phyloP scores from a whole-genome alignment of 305 asterid species.

The Stenogyne calaminthoides region DNA sequence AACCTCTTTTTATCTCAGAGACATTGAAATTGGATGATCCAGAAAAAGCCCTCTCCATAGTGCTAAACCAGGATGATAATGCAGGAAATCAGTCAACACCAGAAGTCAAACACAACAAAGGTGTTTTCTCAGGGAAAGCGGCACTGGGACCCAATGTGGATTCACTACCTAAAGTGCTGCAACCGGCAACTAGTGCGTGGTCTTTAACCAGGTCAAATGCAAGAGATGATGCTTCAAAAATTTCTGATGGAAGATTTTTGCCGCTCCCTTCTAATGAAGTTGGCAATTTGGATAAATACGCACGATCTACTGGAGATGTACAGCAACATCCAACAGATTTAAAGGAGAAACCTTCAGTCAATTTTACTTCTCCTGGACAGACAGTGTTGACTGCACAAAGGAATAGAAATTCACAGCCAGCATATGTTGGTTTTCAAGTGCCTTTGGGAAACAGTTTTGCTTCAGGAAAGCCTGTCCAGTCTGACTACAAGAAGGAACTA shows the following conservation, averaged over 20 bases:
- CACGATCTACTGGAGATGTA: slow-evolving; percentile 41
- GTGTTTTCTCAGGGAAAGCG: slow-evolving; percentile 39
- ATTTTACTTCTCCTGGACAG: slow-evolving; percentile 46
- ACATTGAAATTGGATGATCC: slow-evolving; percentile 38
- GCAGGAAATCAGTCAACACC: slow-evolving; percentile 37
- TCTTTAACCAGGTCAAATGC: slow-evolving; percentile 41
- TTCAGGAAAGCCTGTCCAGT: slow-evolving; percentile 45
- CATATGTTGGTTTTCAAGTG: slow-evolving; percentile 42
- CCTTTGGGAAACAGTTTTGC: slow-evolving; percentile 39
- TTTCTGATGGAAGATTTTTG: slow-evolving; percentile 33
- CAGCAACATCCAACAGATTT: slow-evolving; percentile 37
- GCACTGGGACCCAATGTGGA: slow-evolving; percentile 35
- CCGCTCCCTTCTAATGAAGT: slow-evolving; percentile 25
- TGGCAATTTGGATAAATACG: slow-evolving; percentile 33
- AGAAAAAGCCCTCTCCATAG: slow-evolving; percentile 26
- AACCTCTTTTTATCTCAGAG: slow-evolving; percentile 35
- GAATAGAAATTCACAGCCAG: slow-evolving; percentile 39
- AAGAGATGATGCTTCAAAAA: slow-evolving; percentile 33
- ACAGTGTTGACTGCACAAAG: slow-evolving; percentile 38
- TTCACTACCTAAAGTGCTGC: slow-evolving; percentile 38
- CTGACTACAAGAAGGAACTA: slow-evolving; percentile 45
- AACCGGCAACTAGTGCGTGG: slow-evolving; percentile 39
- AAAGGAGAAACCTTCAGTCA: slow-evolving; percentile 45
- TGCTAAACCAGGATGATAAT: slow-evolving; percentile 30
- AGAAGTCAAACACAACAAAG: slow-evolving; percentile 45